phyloP scores from a whole-genome alignment of 2,329 filamentous ascomycete species.

The Ceratocystis variospora region DNA sequence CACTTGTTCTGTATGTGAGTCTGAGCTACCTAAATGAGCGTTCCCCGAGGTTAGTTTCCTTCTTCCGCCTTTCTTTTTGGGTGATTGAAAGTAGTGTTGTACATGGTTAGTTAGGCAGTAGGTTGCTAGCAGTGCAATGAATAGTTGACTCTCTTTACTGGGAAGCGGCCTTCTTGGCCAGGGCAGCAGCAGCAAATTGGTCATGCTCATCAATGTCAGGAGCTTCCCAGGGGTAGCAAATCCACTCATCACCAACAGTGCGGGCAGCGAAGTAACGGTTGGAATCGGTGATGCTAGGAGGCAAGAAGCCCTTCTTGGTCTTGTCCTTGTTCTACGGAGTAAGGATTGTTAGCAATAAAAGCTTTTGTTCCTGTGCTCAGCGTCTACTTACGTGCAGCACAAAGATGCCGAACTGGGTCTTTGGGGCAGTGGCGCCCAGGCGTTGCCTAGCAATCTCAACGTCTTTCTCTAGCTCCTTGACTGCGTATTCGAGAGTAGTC shows the following conservation, averaged over 20 bases:
- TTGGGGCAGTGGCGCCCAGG: slow-evolving; percentile 47
- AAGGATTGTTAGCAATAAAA: not conserved
- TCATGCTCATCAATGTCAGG: slow-evolving; percentile 90
- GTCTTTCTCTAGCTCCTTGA: slow-evolving; percentile 87
- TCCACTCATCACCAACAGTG: slow-evolving; percentile 91
- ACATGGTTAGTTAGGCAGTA: slow-evolving; percentile 4
- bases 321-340: slow-evolving; percentile 83
- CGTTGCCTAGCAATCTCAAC: slow-evolving; percentile 67
- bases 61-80: not conserved
- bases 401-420: slow-evolving; percentile 87
- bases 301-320: slow-evolving; percentile 77
- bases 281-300: slow-evolving; percentile 58
- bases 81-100: not conserved
- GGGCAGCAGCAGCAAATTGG: slow-evolving; percentile 41
- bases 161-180: slow-evolving; percentile 23
- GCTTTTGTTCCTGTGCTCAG: not conserved
- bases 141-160: not conserved
- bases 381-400: slow-evolving; percentile 64
- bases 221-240: slow-evolving; percentile 98
- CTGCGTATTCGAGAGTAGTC: slow-evolving; percentile 86
- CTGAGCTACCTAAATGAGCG: not conserved
- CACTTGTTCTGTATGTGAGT: not conserved
- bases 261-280: slow-evolving; percentile 70
- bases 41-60: not conserved
- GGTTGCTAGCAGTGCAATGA: not conserved